Conservation (phyloP, 345 rosid species). For the Cochlearia excelsa region DNA sequence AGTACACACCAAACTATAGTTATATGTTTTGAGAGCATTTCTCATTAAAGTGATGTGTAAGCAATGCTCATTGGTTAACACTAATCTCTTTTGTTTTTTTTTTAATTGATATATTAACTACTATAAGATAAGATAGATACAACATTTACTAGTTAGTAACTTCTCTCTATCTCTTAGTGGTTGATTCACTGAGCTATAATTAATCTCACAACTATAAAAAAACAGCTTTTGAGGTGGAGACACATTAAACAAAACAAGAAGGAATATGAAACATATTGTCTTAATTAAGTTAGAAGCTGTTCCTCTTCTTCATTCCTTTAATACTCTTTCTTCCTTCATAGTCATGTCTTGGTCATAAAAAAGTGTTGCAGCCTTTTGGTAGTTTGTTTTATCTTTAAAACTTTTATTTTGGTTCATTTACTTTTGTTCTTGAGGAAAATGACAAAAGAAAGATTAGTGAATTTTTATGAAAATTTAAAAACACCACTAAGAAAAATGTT, state of each 20-base stretch:
- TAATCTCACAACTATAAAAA: slow-evolving; percentile 32
- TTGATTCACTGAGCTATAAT: slow-evolving; percentile 18
- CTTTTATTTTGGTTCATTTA: neutral
- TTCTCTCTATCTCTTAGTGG: slow-evolving; percentile 7
- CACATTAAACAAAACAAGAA: slow-evolving; percentile 33
- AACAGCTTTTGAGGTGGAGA: slow-evolving; percentile 36
- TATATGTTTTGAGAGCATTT: slow-evolving; percentile 25
- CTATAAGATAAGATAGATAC: slow-evolving; percentile 23
- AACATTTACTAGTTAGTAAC: slow-evolving; percentile 28
- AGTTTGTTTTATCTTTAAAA: slow-evolving; percentile 4
- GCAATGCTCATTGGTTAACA: slow-evolving; percentile 33
- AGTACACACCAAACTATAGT: slow-evolving; percentile 32
- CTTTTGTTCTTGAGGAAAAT: slow-evolving; percentile 18
- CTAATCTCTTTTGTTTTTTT: slow-evolving; percentile 15
- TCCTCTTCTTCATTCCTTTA: slow-evolving; percentile 42
- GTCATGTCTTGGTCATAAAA: slow-evolving; percentile 42
- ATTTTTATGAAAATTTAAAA: too few species aligned
- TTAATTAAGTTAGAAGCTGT: slow-evolving; percentile 39
- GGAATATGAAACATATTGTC: slow-evolving; percentile 37
- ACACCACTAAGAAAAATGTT: too few species aligned
- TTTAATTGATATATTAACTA: slow-evolving; percentile 4
- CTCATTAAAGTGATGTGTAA: slow-evolving; percentile 30
- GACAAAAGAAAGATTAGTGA: slow-evolving; percentile 28
- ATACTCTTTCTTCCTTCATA: slow-evolving; percentile 32
- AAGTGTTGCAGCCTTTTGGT: slow-evolving; percentile 40